Evolutionary conservation across 1,139 yeast genomes (phyloP).

Genomic region (Blastobotrys ciferrii): DNA sequence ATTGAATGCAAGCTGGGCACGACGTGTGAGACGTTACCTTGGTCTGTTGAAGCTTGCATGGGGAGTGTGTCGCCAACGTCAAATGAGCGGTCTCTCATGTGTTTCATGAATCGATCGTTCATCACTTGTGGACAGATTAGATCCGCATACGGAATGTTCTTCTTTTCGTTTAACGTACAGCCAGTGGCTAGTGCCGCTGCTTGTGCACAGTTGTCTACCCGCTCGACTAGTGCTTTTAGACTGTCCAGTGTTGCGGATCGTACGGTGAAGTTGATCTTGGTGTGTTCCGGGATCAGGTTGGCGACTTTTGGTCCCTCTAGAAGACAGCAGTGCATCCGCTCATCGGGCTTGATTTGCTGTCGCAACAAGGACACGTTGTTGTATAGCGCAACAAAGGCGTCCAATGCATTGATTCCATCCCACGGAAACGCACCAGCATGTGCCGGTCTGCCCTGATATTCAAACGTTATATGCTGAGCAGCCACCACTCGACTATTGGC

Average conservation of each 20-base stretch:
- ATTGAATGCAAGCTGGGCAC: constrained; percentile 8
- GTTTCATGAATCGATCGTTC: constrained; percentile 6
- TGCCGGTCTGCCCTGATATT: constrained; percentile 15
- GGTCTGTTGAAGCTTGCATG: constrained; percentile 10
- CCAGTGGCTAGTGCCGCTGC: constrained; percentile 15
- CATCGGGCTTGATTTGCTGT: constrained; percentile 14
- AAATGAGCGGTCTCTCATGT: constrained; percentile 2
- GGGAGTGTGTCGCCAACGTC: background rate
- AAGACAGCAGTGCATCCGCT: constrained; percentile 13
- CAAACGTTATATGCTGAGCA: background rate
- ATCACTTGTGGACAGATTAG: background rate
- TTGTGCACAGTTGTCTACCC: constrained; percentile 9
- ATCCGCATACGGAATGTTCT: constrained; percentile 8
- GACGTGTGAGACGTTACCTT: constrained; percentile 10
- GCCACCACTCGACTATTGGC: constrained; percentile 8
- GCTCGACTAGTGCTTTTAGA: constrained; percentile 1
- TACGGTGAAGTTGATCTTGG: constrained; percentile 10
- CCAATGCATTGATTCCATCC: constrained; percentile 18
- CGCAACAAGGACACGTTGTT: constrained; percentile 14
- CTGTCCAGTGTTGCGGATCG: constrained; percentile 5
- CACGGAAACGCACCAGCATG: constrained; percentile 17
- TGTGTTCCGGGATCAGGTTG: constrained; percentile 16
- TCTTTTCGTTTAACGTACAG: constrained; percentile 3
- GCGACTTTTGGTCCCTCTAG: constrained; percentile 17
- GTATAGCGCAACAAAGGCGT: constrained; percentile 15